A percentile compares a stretch with the other conserved stretches of the same genome.
These are phyloP conservation scores for Entomortierella beljakovae DNA, from an alignment of 192 early-diverging fungal species.

Conservation along the genomic window DNA sequence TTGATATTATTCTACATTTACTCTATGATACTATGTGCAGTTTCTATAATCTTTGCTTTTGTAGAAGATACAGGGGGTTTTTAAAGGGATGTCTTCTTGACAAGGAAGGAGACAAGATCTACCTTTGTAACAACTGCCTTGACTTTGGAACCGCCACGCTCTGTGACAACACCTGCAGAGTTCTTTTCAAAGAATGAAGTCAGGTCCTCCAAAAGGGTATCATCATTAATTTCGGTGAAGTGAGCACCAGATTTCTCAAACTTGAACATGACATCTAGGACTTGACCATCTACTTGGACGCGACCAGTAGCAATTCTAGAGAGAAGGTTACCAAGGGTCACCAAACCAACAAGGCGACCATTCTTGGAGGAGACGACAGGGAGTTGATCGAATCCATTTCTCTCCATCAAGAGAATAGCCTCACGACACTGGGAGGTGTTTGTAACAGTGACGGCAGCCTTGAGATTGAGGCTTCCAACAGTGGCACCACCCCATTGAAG, in stretches of 20 bases:
- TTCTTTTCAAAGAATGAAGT: conserved; percentile 94
- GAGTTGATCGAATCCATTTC: conserved; percentile 94
- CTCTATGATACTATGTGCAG: neutral
- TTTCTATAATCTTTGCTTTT: neutral
- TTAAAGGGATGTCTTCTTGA: conserved; percentile 60
- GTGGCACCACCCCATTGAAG: conserved; percentile 85
- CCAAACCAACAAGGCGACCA: conserved; percentile 78
- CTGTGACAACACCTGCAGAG: conserved; percentile 92
- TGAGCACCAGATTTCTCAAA: conserved; percentile 70
- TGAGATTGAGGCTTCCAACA: conserved; percentile 83
- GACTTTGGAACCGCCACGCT: conserved; percentile 64
- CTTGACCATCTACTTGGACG: conserved; percentile 71
- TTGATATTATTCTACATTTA: conserved; percentile 16
- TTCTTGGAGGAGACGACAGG: conserved; percentile 79
- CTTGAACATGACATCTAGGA: conserved; percentile 85
- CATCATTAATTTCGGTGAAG: conserved; percentile 89
- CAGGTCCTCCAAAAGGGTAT: conserved; percentile 86
- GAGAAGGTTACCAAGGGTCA: conserved; percentile 90
- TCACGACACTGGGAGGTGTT: conserved; percentile 77
- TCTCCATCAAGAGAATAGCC: conserved; percentile 91
- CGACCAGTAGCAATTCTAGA: conserved; percentile 82
- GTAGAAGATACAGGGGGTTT: neutral
- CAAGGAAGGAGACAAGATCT: conserved; percentile 87
- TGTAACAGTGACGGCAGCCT: conserved; percentile 88
- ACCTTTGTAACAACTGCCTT: conserved; percentile 96